Conservation (phyloP, 2,329 filamentous ascomycete genomes). For the Stromatinia cepivora region DNA sequence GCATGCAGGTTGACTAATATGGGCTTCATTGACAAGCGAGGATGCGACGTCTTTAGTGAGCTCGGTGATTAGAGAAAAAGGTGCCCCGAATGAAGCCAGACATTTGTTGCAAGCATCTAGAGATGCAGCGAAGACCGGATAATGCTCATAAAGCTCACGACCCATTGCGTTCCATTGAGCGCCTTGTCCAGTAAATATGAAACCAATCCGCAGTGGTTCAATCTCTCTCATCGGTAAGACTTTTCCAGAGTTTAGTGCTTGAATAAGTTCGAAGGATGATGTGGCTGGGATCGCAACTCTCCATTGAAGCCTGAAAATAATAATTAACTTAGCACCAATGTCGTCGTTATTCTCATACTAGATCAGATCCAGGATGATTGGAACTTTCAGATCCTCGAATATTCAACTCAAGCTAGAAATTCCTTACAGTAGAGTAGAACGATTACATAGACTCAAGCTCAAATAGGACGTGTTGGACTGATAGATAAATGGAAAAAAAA, state of each 20-base stretch:
- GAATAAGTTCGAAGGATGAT: slow-evolving; percentile 36
- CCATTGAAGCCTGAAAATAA: slow-evolving; percentile 31
- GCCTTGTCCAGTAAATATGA: slow-evolving; percentile 32
- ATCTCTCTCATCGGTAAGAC: slow-evolving; percentile 30
- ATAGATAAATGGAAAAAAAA: background rate
- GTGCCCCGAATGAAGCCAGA: slow-evolving; percentile 38
- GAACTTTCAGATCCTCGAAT: no score
- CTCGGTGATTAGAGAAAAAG: slow-evolving; percentile 34
- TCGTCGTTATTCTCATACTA: background rate
- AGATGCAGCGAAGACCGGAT: slow-evolving; percentile 42
- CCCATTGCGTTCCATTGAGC: slow-evolving; percentile 35
- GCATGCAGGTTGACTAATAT: slow-evolving; percentile 47
- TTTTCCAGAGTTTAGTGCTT: slow-evolving; percentile 41
- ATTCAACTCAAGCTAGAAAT: no score
- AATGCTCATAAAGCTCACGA: slow-evolving; percentile 30
- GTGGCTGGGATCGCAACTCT: slow-evolving; percentile 34
- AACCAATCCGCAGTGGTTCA: slow-evolving; percentile 27
- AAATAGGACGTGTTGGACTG: background rate
- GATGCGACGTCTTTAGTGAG: slow-evolving; percentile 41
- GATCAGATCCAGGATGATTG: background rate
- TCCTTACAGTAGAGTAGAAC: no score
- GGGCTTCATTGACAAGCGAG: slow-evolving; percentile 41
- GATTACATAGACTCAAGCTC: background rate
- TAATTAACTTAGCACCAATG: background rate
- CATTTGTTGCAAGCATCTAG: slow-evolving; percentile 39